Percentiles rank a stretch among this genome's conserved stretches.
These are phyloP conservation scores for Vigna angularis DNA, from an alignment of 306 rosid genomes.

Conservation along the genomic window DNA sequence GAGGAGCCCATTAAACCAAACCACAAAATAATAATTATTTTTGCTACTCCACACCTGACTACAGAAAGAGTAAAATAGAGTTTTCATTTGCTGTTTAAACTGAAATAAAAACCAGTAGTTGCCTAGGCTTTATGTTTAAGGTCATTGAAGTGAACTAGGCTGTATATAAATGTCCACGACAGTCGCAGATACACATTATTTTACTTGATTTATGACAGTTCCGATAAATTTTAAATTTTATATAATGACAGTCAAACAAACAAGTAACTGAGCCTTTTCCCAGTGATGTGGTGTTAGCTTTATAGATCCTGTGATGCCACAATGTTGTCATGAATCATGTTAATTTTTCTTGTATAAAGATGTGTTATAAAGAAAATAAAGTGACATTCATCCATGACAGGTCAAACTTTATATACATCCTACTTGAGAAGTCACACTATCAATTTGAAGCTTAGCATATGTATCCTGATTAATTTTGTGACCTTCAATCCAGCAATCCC, in stretches of 20 bases:
- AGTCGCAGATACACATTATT: slow-evolving; percentile 3
- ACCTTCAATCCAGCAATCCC: slow-evolving; percentile 15
- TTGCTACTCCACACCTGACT: slow-evolving; percentile 30
- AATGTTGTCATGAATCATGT: not conserved
- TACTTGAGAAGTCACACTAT: slow-evolving; percentile 2
- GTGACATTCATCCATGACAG: slow-evolving; percentile 2
- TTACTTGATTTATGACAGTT: slow-evolving; percentile 19
- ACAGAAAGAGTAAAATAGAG: slow-evolving; percentile 32
- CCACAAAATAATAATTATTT: slow-evolving; percentile 18
- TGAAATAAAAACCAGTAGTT: slow-evolving; percentile 25
- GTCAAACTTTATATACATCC: slow-evolving; percentile 16
- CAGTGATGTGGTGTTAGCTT: not conserved
- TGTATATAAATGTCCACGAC: slow-evolving; percentile 4
- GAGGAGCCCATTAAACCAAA: not conserved
- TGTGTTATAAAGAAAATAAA: not conserved
- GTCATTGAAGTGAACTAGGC: not conserved
- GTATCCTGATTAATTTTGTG: not conserved
- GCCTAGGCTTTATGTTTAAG: slow-evolving; percentile 17
- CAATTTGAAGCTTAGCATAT: not conserved
- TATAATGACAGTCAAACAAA: not conserved
- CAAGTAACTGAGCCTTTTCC: not conserved
- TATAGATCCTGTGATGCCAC: not conserved
- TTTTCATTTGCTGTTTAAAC: slow-evolving; percentile 22
- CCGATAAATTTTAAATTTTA: not conserved
- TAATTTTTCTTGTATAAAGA: slow-evolving; percentile 30